Conservation (phyloP, 1,139 yeast species). For the Taphrina betulina region DNA sequence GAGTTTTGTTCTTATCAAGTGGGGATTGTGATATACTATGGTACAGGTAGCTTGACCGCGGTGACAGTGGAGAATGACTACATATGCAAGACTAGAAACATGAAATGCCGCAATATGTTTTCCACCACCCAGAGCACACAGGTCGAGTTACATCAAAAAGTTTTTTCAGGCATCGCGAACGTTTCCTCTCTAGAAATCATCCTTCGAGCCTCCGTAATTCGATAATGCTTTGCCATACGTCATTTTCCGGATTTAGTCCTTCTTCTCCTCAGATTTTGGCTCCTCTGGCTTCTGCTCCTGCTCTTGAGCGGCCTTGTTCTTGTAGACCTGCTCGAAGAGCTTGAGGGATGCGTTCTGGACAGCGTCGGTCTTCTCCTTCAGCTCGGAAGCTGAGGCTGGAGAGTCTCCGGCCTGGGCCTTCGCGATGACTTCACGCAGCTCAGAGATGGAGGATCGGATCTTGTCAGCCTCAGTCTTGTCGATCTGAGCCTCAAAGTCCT, state of each 20-base stretch:
- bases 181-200: too few species aligned
- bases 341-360: conserved; percentile 89
- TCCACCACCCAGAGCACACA: too few species aligned
- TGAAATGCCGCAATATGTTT: too few species aligned
- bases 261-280: conserved; percentile 37
- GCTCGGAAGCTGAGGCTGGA: conserved; percentile 68
- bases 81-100: too few species aligned
- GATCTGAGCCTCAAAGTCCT: conserved; percentile 90
- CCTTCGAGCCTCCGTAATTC: too few species aligned
- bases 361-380: conserved; percentile 92
- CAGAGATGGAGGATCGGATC: conserved; percentile 71
- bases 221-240: too few species aligned
- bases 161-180: too few species aligned
- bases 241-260: conserved; percentile 33
- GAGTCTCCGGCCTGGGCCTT: conserved; percentile 92
- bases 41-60: too few species aligned
- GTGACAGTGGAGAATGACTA: too few species aligned
- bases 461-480: conserved; percentile 84
- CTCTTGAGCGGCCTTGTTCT: conserved; percentile 46
- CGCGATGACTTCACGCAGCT: conserved; percentile 85
- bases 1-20: too few species aligned
- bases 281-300: conserved; percentile 28
- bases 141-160: too few species aligned
- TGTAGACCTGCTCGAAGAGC: conserved; percentile 94
- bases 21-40: too few species aligned